Evolutionary conservation across 257 asterid species (phyloP).

Genomic region (Plectranthus barbatus): DNA sequence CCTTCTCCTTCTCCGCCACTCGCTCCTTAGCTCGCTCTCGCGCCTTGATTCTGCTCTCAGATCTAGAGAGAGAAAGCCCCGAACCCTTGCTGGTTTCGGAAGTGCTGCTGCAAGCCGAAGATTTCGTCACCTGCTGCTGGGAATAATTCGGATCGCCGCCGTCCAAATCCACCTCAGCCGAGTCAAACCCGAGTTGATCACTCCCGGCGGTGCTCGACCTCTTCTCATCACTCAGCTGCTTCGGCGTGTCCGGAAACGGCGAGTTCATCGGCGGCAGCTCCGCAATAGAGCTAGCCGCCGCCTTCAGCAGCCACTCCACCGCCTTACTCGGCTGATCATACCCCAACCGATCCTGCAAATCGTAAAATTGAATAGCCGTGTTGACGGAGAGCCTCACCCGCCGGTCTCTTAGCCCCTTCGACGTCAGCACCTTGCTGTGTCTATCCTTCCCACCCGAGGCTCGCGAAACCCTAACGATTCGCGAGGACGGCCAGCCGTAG

Average conservation of each 20-base stretch:
- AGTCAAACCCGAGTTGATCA: conserved; percentile 42
- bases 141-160: conserved; percentile 27
- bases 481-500: conserved; percentile 55
- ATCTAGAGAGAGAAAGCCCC: conserved; percentile 49
- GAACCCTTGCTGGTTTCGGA: conserved; percentile 46
- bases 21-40: conserved; percentile 45
- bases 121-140: conserved; percentile 18
- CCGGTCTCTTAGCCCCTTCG: conserved; percentile 76
- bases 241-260: conserved; percentile 50
- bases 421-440: conserved; percentile 80
- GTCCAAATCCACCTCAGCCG: conserved; percentile 46
- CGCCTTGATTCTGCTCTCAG: conserved; percentile 43
- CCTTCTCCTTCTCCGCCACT: conserved; percentile 47
- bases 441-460: too few species aligned
- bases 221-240: conserved; percentile 61
- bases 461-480: conserved; percentile 71
- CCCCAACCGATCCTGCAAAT: conserved; percentile 83
- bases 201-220: conserved; percentile 45
- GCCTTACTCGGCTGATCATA: too few species aligned
- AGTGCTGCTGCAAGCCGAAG: conserved; percentile 36
- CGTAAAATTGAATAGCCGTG: conserved; percentile 84
- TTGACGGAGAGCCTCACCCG: conserved; percentile 70
- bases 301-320: conserved; percentile 84
- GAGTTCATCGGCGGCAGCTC: conserved; percentile 59
- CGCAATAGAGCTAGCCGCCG: conserved; percentile 52